phyloP scores from a whole-genome alignment of 2,329 filamentous ascomycete genomes.

The Fusarium palustre region DNA sequence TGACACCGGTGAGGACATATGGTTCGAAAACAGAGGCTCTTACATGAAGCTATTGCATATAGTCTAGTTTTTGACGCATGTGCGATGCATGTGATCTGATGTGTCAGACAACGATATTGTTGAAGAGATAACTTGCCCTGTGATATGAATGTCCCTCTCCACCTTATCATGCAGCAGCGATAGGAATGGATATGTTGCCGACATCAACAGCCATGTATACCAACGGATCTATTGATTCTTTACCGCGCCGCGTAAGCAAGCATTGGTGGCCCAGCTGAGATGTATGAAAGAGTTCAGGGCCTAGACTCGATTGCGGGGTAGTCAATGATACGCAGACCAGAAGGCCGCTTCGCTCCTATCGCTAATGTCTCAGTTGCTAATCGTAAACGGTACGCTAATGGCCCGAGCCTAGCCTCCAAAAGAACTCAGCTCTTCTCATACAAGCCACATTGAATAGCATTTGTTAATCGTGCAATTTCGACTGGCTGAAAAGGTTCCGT shows the following conservation, averaged over 20 bases:
- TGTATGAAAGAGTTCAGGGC: neutral
- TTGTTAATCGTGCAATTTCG: neutral
- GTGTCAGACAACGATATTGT: neutral
- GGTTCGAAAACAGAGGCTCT: neutral
- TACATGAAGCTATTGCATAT: neutral
- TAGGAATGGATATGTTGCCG: fast-evolving
- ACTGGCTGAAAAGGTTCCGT: neutral
- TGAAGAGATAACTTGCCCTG: no score
- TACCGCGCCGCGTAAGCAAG: neutral
- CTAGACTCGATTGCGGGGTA: neutral
- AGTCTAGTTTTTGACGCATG: neutral
- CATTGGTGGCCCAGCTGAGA: no score
- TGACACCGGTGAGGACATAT: neutral
- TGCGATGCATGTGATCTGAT: neutral
- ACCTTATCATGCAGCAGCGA: neutral
- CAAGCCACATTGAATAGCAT: neutral
- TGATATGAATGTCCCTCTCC: neutral
- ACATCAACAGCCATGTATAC: neutral
- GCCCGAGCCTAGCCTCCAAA: neutral
- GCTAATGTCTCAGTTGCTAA: neutral
- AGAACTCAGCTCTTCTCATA: neutral
- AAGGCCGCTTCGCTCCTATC: neutral
- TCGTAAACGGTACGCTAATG: neutral
- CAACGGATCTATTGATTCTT: neutral
- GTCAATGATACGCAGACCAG: neutral